A percentile compares a stretch with the other conserved stretches of the same genome.
Evolutionary conservation across 306 rosid species (phyloP).

Genomic region (Argentina anserina): DNA sequence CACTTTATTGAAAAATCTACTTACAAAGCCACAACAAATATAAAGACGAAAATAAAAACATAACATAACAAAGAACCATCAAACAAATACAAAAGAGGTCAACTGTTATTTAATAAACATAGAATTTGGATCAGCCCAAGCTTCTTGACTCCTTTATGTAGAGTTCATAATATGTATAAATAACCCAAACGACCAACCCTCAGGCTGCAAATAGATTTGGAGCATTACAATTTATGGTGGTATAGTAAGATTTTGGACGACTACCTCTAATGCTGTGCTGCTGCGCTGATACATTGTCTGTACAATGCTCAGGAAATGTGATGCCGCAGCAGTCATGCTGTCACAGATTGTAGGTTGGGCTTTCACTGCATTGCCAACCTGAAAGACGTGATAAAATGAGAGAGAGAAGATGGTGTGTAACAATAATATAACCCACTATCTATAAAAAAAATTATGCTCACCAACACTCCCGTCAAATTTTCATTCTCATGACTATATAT

Average conservation of each 20-base stretch:
- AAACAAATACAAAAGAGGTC: not conserved
- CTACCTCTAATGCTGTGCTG: slow-evolving; percentile 80
- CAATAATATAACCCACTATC: slow-evolving; percentile 3
- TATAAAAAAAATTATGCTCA: slow-evolving; percentile 27
- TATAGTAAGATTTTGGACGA: slow-evolving; percentile 17
- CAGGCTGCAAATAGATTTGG: not conserved
- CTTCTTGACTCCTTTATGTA: not conserved
- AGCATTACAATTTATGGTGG: not conserved
- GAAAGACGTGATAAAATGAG: slow-evolving; percentile 18
- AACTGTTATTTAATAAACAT: not conserved
- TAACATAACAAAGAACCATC: not conserved
- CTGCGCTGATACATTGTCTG: slow-evolving; percentile 85
- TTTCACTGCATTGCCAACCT: slow-evolving; percentile 78
- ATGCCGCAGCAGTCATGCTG: slow-evolving; percentile 46
- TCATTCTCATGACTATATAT: slow-evolving; percentile 80
- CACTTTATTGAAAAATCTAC: slow-evolving; percentile 12
- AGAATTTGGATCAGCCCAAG: not conserved
- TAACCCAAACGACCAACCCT: not conserved
- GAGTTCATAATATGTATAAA: too few relatives aligned
- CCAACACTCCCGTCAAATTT: slow-evolving; percentile 73
- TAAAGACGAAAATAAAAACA: not conserved
- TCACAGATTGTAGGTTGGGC: slow-evolving; percentile 65
- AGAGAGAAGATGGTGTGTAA: not conserved
- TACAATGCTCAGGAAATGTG: slow-evolving; percentile 77
- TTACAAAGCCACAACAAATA: not conserved